These are phyloP conservation scores for Gymnopus androsaceus DNA, from an alignment of 1,284 basidiomycete genomes.

Conservation along the genomic window DNA sequence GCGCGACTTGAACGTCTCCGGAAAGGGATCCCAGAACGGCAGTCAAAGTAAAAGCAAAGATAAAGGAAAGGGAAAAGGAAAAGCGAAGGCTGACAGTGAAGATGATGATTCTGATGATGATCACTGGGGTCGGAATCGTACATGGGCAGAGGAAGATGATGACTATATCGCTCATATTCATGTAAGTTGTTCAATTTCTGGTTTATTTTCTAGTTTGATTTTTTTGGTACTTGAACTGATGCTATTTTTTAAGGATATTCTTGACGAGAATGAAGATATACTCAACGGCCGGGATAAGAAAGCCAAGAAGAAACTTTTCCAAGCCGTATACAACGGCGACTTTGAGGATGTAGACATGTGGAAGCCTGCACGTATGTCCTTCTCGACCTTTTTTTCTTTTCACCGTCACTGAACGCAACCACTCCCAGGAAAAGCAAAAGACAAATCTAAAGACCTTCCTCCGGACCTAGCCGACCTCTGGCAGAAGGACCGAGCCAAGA, in stretches of 20 bases:
- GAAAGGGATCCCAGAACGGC: conserved; percentile 24
- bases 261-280: conserved; percentile 46
- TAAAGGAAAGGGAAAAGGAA: conserved; percentile 11
- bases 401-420: conserved; percentile 2
- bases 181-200: conserved; percentile 39
- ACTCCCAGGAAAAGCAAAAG: conserved; percentile 53
- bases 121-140: conserved; percentile 25
- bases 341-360: conserved; percentile 31
- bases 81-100: conserved; percentile 48
- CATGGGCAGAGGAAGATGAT: conserved; percentile 68
- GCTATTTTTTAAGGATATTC: conserved; percentile 48
- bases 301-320: conserved; percentile 60
- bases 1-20: conserved; percentile 49
- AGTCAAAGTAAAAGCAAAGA: too few relatives aligned
- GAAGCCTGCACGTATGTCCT: conserved; percentile 34
- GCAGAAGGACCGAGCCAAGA: conserved; percentile 80
- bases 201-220: not conserved
- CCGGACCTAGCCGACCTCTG: conserved; percentile 71
- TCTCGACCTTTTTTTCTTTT: not conserved
- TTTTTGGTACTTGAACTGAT: not conserved
- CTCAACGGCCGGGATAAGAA: conserved; percentile 55
- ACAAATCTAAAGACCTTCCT: conserved; percentile 58
- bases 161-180: conserved; percentile 63
- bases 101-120: conserved; percentile 39
- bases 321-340: conserved; percentile 51